Conservation (phyloP, 345 rosid genomes). For the Populus ilicifolia region DNA sequence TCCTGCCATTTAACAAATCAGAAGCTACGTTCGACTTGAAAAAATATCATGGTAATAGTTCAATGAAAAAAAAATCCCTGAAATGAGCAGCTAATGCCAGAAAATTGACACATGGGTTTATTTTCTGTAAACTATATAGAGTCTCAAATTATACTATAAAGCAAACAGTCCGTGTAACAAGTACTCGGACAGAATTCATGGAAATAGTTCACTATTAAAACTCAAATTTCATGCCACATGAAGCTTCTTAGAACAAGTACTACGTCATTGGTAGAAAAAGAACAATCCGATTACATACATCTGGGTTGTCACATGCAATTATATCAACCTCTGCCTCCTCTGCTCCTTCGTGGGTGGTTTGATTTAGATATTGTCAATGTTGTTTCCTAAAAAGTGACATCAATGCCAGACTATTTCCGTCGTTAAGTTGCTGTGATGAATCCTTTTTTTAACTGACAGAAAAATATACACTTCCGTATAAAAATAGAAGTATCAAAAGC, state of each 20-base stretch:
- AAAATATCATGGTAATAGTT: no score
- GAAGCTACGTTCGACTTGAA: no score
- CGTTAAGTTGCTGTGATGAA: no score
- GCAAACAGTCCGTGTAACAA: background rate
- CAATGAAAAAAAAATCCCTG: no score
- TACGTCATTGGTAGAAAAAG: no score
- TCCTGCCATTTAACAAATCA: no score
- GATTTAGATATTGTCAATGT: background rate
- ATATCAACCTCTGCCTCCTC: constrained; percentile 57
- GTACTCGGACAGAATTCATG: background rate
- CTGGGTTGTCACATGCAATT: constrained; percentile 91
- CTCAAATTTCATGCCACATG: background rate
- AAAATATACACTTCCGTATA: no score
- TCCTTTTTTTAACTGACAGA: no score
- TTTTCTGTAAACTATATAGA: background rate
- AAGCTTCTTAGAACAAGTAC: background rate
- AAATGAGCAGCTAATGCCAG: no score
- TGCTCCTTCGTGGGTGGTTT: background rate
- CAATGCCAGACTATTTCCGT: background rate
- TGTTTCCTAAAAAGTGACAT: background rate
- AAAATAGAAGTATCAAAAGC: no score
- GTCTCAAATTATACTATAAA: background rate
- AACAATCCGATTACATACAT: constrained; percentile 41
- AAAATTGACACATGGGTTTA: background rate
- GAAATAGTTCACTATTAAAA: background rate